These are phyloP conservation scores for Lactarius quietus DNA, from an alignment of 768 basidiomycete genomes.

Conservation along the genomic window DNA sequence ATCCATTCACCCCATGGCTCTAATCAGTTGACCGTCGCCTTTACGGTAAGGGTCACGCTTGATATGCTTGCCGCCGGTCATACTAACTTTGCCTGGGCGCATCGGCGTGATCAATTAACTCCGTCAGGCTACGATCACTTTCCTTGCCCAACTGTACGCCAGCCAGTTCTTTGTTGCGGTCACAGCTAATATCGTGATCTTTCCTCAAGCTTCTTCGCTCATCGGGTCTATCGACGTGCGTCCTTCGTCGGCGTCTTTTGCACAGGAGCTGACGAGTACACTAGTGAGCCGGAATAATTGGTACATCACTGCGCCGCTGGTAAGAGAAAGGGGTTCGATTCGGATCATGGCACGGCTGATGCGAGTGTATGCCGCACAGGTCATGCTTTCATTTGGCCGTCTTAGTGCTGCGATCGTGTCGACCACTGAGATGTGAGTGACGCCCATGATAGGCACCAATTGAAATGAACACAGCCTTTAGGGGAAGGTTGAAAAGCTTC, in stretches of 20 bases:
- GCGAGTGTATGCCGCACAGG: neutral
- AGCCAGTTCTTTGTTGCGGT: neutral
- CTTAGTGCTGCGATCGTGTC: conserved; percentile 6
- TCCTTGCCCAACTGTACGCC: conserved; percentile 10
- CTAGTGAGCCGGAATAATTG: conserved; percentile 13
- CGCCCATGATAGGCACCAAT: neutral
- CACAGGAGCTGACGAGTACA: neutral
- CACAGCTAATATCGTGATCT: neutral
- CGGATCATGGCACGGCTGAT: neutral
- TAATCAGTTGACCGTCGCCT: conserved; percentile 15
- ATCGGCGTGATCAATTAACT: neutral
- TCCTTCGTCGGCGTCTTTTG: neutral
- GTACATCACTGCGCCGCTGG: conserved; percentile 14
- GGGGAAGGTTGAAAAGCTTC: conserved; percentile 8
- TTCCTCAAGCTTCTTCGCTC: conserved; percentile 12
- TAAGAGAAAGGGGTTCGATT: neutral
- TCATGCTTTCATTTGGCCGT: neutral
- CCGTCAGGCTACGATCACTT: conserved; percentile 9
- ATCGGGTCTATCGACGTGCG: conserved; percentile 13
- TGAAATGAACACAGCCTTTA: neutral
- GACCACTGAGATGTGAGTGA: conserved; percentile 12
- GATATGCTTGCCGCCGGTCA: too few relatives aligned
- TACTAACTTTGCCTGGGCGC: neutral
- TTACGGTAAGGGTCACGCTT: conserved; percentile 2
- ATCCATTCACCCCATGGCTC: neutral